Base-by-base conservation (phyloP, 2,329 filamentous ascomycete species). In the Aureobasidium sp. region DNA sequence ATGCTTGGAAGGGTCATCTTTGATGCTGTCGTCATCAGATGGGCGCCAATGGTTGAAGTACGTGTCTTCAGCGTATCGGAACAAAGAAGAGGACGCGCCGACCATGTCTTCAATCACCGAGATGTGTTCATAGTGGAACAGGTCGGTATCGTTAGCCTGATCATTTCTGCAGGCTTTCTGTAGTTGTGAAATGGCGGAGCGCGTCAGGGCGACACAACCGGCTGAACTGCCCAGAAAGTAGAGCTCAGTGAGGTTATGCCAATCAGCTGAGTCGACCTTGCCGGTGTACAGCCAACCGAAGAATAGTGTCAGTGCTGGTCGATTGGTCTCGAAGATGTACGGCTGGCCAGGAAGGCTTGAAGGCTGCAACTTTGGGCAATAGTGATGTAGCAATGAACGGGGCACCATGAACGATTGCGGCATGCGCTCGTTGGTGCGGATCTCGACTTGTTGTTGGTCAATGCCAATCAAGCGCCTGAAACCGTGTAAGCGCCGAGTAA, bases 1-100 rank as follows among this genome's bases (percentile, higher is more conserved):
- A 15, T 42, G 9, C 3, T 55, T 15, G 1, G 25, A 20, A 3
- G 52, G 37, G 7, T 55, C 22, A 9, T 55, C 52, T 2, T 31
- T 31, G 3, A 42, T 34, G 2, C 17, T 34, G 11, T 17, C 15
- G 22, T 55, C 52, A 9, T n/a, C 49, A 4, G 22, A 22, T 6
- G 39, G 52, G 3, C n/a, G n/a, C 52, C 52, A 55, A 25, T 55
- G 52, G 15, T 42, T 55, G 52, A 42, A 41, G 27, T 55, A 55
- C 1, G 52, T 55, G 8, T 55, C 52, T 14, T 29, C 36, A 22
- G 42, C 25, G 9, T 55, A 55, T 8, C 17, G 52, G 5, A 11
- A 55, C 3, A 55, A 17, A 1, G 36, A 7, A 3, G 52, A 55
- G 14, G 22, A n/a, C 8, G 37, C 20, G 14, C 52, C 37, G 17